Evolutionary conservation across 345 rosid genomes (phyloP), one percentile per base, ranked within the genome.

Genomic region (Eucalyptus sp.): DNA sequence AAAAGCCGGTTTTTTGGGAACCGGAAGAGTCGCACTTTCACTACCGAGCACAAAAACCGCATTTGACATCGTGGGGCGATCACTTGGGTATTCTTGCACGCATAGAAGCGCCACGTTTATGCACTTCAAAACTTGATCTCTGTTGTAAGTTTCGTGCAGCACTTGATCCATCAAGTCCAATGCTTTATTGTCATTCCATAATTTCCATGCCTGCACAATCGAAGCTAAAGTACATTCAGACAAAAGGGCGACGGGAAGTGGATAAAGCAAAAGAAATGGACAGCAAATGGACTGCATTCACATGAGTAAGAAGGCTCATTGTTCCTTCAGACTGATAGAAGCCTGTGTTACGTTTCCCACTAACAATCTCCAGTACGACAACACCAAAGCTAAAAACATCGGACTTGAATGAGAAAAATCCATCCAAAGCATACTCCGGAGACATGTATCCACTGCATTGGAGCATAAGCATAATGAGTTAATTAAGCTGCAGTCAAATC

Each of bases 331-430:
- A 90, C 6, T 87, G 90, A 88, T 87, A 90, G 83, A 88, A 91
- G 12, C 91, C 91, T 1, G 89, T 90, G 90, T 93, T 94, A 50
- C 90, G 90, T 89, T 86, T 94, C 56, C 96, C 96, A 14, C 91
- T 94, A 25, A 94, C 88, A 50, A 90, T 93, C 90, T 94, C 97
- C 52, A 96, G 79, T 6, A 95, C 86, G 12, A 95, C 90, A 16
- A 95, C 97, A 41, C 98, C 95, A 33, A 94, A 96, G 85, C 96
- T 95, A 46, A 92, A 96, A 2, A 94, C 94, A 87, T 95, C 95
- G 13, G 96, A 94, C 90, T 94, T 94, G 88, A 92, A 62, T n/a
- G 96, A 96, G 91, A 94, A 94, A 44, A 93, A 88, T 9, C 97
- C 95, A 4, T 94, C 94, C 60, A 93, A 56, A 44, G 96, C 98